A percentile compares a stretch with the other conserved stretches of the same genome.
phyloP scores from a whole-genome alignment of 1,284 basidiomycete genomes.

The Sporisorium scitamineum region DNA sequence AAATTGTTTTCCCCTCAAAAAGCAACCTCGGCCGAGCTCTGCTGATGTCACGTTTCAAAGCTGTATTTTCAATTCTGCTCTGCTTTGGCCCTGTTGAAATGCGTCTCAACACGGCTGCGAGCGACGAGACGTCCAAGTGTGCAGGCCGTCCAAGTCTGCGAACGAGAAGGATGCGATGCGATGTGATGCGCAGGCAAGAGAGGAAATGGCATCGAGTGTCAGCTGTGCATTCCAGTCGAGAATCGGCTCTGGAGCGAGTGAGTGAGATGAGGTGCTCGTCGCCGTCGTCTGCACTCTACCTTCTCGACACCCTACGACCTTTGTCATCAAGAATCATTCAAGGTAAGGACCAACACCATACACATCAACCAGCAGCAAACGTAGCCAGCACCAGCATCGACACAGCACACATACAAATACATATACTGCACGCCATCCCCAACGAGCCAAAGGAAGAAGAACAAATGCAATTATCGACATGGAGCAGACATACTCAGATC shows the following conservation, averaged over 20 bases:
- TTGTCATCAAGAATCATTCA: constrained; percentile 54
- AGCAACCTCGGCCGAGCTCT: constrained; percentile 3
- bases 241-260: too few species aligned
- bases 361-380: constrained; percentile 21
- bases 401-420: not conserved
- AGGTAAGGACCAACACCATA: constrained; percentile 39
- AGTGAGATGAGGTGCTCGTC: too few species aligned
- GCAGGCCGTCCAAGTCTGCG: too few species aligned
- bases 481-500: not conserved
- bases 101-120: not conserved
- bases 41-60: not conserved
- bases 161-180: too few species aligned
- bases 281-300: constrained; percentile 23
- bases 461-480: not conserved
- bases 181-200: too few species aligned
- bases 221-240: not conserved
- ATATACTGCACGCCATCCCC: not conserved
- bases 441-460: constrained; percentile 5
- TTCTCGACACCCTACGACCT: constrained; percentile 46
- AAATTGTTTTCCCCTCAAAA: not conserved
- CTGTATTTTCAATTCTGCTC: not conserved
- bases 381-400: constrained; percentile 15
- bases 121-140: too few species aligned
- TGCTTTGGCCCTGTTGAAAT: too few species aligned
- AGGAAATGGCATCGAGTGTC: not conserved